Base-by-base conservation (phyloP, 2,329 filamentous ascomycete genomes). In the Arthroderma sp. region DNA sequence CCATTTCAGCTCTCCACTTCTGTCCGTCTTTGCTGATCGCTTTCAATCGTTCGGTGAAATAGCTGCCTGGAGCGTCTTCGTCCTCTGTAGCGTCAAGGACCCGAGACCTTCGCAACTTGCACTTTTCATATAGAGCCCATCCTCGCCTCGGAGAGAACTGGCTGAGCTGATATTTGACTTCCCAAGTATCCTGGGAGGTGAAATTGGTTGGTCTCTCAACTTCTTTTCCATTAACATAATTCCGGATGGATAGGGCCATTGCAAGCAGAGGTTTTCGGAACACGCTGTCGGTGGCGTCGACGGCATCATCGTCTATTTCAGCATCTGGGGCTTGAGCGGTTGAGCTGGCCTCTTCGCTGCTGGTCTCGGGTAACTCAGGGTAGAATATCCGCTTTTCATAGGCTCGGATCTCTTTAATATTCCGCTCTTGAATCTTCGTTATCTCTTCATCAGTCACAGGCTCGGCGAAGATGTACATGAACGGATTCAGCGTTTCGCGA, bases 381-480 rank as follows among this genome's bases (percentile, higher is more conserved):
- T 74, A 69, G 31, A 75, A 62, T 2, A 76, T 63, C n/a, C 69
- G 65, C 23, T 68, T 77, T 68, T 94, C 86, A 63, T 88, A 88
- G 11, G 80, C 80, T 52, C 86, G 82, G 21, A 90, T 79, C 35
- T 81, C 79, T 17, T 76, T 80, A 61, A 82, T 81, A 58, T 81
- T 83, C 13, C 77, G 77, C 21, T 77, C 80, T 68, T 97, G 91
- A n/a, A 93, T 87, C 11, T 73, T 70, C 17, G 85, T 75, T 61
- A 94, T 88, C 56, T 88, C 78, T 4, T 84, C 79, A 4, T 87
- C 80, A 0, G 80, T 81, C 56, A 97, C 84, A 2, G 93, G 91
- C 69, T 95, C 86, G 13, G 85, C 91, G 67, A 95, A 95, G 56
- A 97, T 82, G 67, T 95, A 91, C 81, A 95, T 91, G 64, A 86